Conservation (phyloP, 2,329 filamentous ascomycete species). For the Plectosphaerella cucumerina region DNA sequence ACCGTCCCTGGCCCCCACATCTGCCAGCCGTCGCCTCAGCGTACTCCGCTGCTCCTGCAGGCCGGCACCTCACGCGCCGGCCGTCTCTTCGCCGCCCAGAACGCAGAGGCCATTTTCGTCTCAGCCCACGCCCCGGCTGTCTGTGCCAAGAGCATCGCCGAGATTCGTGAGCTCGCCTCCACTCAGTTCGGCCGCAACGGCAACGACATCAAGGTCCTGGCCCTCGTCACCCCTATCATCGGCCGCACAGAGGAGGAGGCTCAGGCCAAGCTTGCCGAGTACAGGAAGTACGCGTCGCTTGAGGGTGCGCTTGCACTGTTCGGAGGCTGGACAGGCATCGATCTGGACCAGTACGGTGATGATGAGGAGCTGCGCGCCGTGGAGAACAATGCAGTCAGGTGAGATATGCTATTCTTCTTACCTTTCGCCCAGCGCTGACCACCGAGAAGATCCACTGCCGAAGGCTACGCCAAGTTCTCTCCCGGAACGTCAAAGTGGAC, state of each 20-base stretch:
- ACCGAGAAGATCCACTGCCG: constrained; percentile 42
- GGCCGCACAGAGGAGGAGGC: constrained; percentile 65
- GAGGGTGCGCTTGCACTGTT: constrained; percentile 68
- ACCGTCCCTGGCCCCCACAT: constrained; percentile 61
- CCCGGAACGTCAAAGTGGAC: constrained; percentile 66
- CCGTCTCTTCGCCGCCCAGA: constrained; percentile 62
- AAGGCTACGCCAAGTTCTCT: constrained; percentile 51
- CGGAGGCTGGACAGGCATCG: constrained; percentile 66
- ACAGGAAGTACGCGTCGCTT: constrained; percentile 52
- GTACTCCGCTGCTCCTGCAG: constrained; percentile 66
- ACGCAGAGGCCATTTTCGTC: constrained; percentile 69
- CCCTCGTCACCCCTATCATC: constrained; percentile 61
- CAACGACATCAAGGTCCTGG: constrained; percentile 61
- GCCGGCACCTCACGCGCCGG: constrained; percentile 65
- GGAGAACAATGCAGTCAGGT: constrained; percentile 56
- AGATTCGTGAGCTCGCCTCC: constrained; percentile 54
- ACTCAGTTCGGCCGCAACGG: constrained; percentile 53
- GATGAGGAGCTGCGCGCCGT: constrained; percentile 61
- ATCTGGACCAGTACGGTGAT: constrained; percentile 54
- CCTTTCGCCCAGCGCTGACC: constrained; percentile 1
- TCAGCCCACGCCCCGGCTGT: constrained; percentile 60
- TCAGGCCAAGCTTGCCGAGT: constrained; percentile 57
- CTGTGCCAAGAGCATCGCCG: constrained; percentile 57
- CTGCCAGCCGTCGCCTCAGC: constrained; percentile 61
- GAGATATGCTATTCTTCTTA: neutral